A percentile compares a stretch with the other conserved stretches of the same genome.
Evolutionary conservation across 495 filamentous ascomycete genomes (phyloP).

Genomic region (Melanomma pulvis-pyrius): DNA sequence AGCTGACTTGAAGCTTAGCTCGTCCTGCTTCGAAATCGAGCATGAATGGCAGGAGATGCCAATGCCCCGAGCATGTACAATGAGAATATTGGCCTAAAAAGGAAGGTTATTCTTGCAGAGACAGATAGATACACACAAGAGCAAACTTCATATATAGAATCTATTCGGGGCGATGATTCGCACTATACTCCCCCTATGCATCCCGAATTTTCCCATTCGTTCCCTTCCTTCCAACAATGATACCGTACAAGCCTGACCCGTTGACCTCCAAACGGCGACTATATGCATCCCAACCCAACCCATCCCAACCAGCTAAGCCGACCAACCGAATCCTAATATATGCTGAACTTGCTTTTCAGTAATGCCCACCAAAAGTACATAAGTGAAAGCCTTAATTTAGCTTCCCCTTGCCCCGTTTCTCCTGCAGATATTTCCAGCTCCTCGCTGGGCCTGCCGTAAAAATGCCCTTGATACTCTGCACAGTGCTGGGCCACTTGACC

Average conservation of each 20-base stretch:
- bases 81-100: too few species aligned
- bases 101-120: too few species aligned
- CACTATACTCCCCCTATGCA: background rate
- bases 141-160: too few species aligned
- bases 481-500: slow-evolving; percentile 85
- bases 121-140: too few species aligned
- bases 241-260: slow-evolving; percentile 37
- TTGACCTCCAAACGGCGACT: slow-evolving; percentile 21
- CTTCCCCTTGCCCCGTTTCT: slow-evolving; percentile 75
- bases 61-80: too few species aligned
- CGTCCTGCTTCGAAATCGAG: too few species aligned
- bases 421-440: slow-evolving; percentile 73
- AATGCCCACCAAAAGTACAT: slow-evolving; percentile 16
- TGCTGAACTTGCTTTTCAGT: background rate
- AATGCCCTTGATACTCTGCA: slow-evolving; percentile 78
- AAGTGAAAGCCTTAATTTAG: slow-evolving; percentile 20
- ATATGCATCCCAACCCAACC: slow-evolving; percentile 18
- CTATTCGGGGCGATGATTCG: background rate
- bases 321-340: slow-evolving; percentile 13
- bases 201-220: background rate
- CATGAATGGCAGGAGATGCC: too few species aligned
- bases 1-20: too few species aligned
- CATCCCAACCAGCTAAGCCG: slow-evolving; percentile 1
- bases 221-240: background rate
- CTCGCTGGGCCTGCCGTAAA: slow-evolving; percentile 72